Evolutionary conservation across 768 basidiomycete genomes (phyloP).

Genomic region (Leccinum barrowsii): DNA sequence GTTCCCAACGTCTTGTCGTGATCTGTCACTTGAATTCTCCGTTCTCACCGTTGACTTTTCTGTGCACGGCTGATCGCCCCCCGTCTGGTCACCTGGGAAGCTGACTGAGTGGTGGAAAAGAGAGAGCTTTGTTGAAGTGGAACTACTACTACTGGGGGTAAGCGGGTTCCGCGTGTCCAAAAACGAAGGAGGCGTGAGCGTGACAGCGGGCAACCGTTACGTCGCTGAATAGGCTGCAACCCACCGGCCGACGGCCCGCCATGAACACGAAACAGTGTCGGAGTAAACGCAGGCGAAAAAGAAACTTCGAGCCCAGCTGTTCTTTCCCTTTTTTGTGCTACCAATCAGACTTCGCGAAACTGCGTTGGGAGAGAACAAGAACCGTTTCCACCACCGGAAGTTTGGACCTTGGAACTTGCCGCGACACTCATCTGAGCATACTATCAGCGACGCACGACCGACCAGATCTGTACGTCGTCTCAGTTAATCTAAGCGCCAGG

Average conservation of each 20-base stretch:
- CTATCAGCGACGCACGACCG: slow-evolving; percentile 1
- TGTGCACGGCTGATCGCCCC: slow-evolving; percentile 5
- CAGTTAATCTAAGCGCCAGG: slow-evolving; percentile 14
- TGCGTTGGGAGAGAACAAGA: not conserved
- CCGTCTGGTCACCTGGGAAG: slow-evolving; percentile 1
- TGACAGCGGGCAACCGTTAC: slow-evolving; percentile 12
- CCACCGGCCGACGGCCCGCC: slow-evolving; percentile 14
- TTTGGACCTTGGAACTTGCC: not conserved
- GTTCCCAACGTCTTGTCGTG: slow-evolving; percentile 4
- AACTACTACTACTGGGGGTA: not conserved
- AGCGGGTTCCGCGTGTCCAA: slow-evolving; percentile 1
- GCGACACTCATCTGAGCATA: not conserved
- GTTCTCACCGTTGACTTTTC: slow-evolving; percentile 10
- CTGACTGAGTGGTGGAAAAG: not conserved
- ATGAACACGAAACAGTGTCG: not conserved
- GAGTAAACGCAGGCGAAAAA: not conserved
- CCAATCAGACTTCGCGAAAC: slow-evolving; percentile 1
- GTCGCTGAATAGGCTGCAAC: slow-evolving; percentile 9
- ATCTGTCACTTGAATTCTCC: slow-evolving; percentile 6
- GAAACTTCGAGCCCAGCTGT: not conserved
- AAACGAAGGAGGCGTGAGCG: not conserved
- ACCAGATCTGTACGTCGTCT: slow-evolving; percentile 16
- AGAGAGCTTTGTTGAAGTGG: not conserved
- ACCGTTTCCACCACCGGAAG: not conserved
- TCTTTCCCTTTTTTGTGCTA: slow-evolving; percentile 16